phyloP scores from a whole-genome alignment of 257 asterid genomes.

The Solanum piurae region DNA sequence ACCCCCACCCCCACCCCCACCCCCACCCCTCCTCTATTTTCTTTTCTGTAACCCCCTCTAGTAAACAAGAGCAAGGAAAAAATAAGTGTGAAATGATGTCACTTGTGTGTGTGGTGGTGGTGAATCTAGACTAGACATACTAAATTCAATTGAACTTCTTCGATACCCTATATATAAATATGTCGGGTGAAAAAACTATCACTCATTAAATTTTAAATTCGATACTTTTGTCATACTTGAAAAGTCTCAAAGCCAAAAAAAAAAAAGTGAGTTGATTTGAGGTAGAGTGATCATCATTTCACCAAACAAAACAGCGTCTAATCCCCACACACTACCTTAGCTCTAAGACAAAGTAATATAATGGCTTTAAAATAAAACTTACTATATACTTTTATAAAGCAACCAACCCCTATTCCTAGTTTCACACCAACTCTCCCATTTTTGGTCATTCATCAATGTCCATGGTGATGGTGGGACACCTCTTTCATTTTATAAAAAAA shows the following conservation, averaged over 20 bases:
- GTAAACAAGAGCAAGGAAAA: too few relatives aligned
- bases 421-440: not conserved
- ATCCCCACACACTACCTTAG: not conserved
- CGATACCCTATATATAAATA: not conserved
- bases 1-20: too few relatives aligned
- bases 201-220: not conserved
- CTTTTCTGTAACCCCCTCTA: not conserved
- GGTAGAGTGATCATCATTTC: not conserved
- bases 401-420: not conserved
- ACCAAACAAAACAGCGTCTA: not conserved
- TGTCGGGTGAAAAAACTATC: not conserved
- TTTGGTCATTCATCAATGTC: not conserved
- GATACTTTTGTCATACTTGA: not conserved
- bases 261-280: not conserved
- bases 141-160: too few relatives aligned
- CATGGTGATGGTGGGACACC: not conserved
- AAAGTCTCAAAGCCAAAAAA: not conserved
- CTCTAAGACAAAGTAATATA: not conserved
- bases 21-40: not conserved
- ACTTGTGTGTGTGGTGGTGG: not conserved
- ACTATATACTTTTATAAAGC: not conserved
- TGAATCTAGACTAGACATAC: not conserved
- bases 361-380: not conserved
- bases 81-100: not conserved
- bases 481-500: not conserved